Conservation (phyloP, 345 rosid genomes). For the Mallotus nudiflorus region DNA sequence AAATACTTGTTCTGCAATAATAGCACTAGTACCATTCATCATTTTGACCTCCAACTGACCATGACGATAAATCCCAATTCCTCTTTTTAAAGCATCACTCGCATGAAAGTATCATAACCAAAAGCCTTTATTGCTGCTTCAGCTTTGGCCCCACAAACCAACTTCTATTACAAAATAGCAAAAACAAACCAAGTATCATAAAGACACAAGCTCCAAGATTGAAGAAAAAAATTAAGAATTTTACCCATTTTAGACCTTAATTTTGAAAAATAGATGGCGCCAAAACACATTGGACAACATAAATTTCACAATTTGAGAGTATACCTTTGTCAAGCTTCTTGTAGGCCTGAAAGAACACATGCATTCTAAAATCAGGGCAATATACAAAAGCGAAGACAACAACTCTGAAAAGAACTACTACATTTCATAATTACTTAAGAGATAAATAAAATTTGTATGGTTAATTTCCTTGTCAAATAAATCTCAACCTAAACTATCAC, state of each 20-base stretch:
- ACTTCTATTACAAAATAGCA: conserved; percentile 39
- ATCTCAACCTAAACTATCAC: no score
- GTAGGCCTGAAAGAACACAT: conserved; percentile 52
- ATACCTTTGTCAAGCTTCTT: conserved; percentile 65
- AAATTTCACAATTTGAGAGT: conserved; percentile 76
- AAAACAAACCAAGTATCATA: neutral
- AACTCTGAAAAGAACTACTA: no score
- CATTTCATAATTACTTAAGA: neutral
- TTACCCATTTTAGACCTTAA: conserved; percentile 44
- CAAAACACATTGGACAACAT: conserved; percentile 82
- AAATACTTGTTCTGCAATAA: conserved; percentile 84
- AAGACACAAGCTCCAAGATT: neutral
- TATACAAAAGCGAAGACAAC: no score
- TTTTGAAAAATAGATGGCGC: conserved; percentile 76
- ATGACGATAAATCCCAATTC: conserved; percentile 64
- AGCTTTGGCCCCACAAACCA: conserved; percentile 83
- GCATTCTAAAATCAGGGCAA: neutral
- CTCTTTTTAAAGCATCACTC: conserved; percentile 71
- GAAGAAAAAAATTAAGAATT: neutral
- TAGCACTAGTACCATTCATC: conserved; percentile 75
- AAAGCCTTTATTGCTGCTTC: conserved; percentile 85
- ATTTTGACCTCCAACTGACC: conserved; percentile 69
- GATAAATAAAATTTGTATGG: neutral
- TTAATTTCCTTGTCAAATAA: conserved; percentile 23
- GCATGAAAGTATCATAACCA: conserved; percentile 85